phyloP scores from a whole-genome alignment of 495 filamentous ascomycete species.

The Lophiostoma macrostomum region DNA sequence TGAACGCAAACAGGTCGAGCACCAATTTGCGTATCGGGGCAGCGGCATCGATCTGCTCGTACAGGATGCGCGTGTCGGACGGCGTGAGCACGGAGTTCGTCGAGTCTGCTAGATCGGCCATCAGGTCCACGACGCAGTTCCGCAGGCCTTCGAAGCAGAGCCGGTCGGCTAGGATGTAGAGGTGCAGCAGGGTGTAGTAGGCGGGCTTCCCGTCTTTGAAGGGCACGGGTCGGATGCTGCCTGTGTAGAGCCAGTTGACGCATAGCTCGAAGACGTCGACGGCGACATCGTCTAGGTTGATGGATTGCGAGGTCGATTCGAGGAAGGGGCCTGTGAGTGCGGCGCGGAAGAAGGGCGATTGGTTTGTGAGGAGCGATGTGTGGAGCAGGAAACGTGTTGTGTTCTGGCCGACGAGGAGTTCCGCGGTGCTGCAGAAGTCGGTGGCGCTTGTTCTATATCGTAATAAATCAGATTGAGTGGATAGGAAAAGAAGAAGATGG shows the following conservation, averaged over 20 bases:
- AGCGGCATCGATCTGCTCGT: conserved; percentile 33
- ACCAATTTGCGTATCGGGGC: conserved; percentile 41
- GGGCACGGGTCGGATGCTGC: conserved; percentile 21
- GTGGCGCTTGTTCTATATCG: not conserved
- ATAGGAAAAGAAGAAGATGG: not conserved
- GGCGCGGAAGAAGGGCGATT: conserved; percentile 51
- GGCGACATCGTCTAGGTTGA: conserved; percentile 43
- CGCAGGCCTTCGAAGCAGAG: conserved; percentile 41
- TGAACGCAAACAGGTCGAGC: conserved; percentile 50
- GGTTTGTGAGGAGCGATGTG: conserved; percentile 42
- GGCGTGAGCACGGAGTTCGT: conserved; percentile 49
- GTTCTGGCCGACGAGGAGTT: conserved; percentile 40
- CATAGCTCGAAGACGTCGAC: conserved; percentile 46
- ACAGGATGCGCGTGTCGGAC: conserved; percentile 46
- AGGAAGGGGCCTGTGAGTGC: conserved; percentile 48
- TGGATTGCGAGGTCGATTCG: conserved; percentile 42
- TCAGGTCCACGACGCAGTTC: conserved; percentile 42
- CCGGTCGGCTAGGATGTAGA: conserved; percentile 48
- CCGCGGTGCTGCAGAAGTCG: conserved; percentile 31
- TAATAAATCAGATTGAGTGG: not conserved
- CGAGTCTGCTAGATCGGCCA: conserved; percentile 43
- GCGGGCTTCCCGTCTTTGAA: conserved; percentile 40
- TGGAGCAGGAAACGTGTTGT: conserved; percentile 43
- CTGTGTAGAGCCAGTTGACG: conserved; percentile 49
- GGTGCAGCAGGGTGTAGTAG: conserved; percentile 48